Evolutionary conservation across 2,329 filamentous ascomycete species (phyloP).

Genomic region (Stemphylium lycopersici): DNA sequence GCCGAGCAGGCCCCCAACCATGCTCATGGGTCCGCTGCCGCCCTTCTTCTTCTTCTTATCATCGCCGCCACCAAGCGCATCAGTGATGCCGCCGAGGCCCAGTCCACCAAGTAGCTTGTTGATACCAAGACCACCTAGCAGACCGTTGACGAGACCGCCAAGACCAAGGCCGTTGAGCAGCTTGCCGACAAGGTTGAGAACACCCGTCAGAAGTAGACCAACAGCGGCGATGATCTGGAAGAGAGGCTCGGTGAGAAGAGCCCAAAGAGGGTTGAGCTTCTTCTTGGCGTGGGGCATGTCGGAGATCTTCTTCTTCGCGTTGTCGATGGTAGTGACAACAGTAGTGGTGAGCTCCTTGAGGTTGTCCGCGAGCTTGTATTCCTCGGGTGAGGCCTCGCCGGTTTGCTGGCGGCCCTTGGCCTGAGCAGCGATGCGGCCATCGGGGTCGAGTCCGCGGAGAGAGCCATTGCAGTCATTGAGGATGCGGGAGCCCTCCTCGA

Average conservation of each 20-base stretch:
- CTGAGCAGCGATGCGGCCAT: conserved; percentile 81
- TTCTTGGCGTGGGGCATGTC: conserved; percentile 96
- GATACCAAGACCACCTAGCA: conserved; percentile 78
- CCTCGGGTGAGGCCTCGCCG: conserved; percentile 79
- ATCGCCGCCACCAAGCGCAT: conserved; percentile 60
- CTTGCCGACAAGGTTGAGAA: conserved; percentile 82
- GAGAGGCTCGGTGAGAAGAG: conserved; percentile 78
- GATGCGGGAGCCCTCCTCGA: conserved; percentile 83
- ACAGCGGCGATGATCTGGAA: conserved; percentile 93
- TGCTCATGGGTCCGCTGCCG: conserved; percentile 49
- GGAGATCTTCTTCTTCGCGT: conserved; percentile 84
- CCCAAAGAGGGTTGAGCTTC: conserved; percentile 90
- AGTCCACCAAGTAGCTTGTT: conserved; percentile 76
- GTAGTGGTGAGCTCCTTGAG: conserved; percentile 85
- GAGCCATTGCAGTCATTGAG: conserved; percentile 85
- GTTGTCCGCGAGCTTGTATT: conserved; percentile 81
- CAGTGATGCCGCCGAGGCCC: conserved; percentile 63
- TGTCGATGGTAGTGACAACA: conserved; percentile 83
- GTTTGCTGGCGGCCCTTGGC: conserved; percentile 81
- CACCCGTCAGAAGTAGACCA: conserved; percentile 79
- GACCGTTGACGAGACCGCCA: conserved; percentile 77
- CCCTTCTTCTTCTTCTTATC: conserved; percentile 57
- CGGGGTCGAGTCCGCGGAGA: conserved; percentile 86
- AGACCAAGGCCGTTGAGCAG: conserved; percentile 81
- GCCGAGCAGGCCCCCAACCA: conserved; percentile 58